phyloP scores from a whole-genome alignment of 2,329 filamentous ascomycete genomes.

The Botryotinia narcissicola region DNA sequence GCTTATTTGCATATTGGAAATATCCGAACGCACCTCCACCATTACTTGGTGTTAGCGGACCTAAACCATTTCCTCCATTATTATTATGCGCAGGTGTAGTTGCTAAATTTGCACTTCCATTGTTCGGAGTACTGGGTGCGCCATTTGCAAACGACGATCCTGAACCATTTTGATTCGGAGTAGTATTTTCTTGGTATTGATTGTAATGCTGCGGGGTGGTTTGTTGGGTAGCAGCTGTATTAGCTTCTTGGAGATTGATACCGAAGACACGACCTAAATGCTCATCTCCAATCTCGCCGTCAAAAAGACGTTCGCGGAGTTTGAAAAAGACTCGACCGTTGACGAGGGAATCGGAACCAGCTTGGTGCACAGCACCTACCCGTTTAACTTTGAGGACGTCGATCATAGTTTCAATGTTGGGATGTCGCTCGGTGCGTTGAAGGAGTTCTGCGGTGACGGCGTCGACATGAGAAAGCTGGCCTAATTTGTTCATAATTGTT shows the following conservation, averaged over 20 bases:
- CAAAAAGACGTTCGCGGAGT: constrained; percentile 84
- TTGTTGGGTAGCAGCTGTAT: constrained; percentile 40
- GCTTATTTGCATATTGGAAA: constrained; percentile 48
- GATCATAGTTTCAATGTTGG: constrained; percentile 87
- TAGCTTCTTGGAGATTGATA: constrained; percentile 67
- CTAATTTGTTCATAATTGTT: constrained; percentile 64
- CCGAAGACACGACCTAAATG: constrained; percentile 93
- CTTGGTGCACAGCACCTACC: constrained; percentile 84
- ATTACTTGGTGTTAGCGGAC: constrained; percentile 75
- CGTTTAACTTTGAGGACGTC: constrained; percentile 90
- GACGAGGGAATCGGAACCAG: constrained; percentile 87
- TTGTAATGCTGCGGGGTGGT: constrained; percentile 43
- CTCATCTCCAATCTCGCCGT: constrained; percentile 74
- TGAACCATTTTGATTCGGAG: constrained; percentile 52
- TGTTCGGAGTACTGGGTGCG: constrained; percentile 66
- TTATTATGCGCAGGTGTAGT: constrained; percentile 53
- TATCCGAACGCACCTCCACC: constrained; percentile 73
- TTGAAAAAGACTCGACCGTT: constrained; percentile 96
- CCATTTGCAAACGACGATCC: constrained; percentile 48
- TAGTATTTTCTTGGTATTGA: constrained; percentile 46
- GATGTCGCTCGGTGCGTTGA: constrained; percentile 83
- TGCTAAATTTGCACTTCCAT: constrained; percentile 54
- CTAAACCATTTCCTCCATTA: constrained; percentile 50
- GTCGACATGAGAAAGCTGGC: constrained; percentile 61
- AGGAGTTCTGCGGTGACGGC: constrained; percentile 69